Percentiles rank a stretch among this genome's conserved stretches.
Evolutionary conservation across 2,329 filamentous ascomycete species (phyloP).

Genomic region (Pseudogymnoascus sp.): DNA sequence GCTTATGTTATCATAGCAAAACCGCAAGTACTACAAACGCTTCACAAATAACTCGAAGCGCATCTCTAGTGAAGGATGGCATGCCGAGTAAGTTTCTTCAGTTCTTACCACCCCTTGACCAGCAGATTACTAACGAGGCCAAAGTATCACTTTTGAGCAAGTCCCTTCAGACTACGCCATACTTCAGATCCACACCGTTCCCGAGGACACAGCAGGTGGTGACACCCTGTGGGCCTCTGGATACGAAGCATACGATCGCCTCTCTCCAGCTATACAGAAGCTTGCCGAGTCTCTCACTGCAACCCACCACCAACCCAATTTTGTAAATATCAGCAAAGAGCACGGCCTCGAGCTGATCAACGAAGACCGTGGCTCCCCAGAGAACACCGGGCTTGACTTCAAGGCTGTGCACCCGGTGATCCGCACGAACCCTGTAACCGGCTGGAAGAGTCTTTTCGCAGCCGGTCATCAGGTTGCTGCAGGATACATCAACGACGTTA

Average conservation of each 20-base stretch:
- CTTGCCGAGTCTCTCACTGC: conserved; percentile 18
- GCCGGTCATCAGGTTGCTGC: conserved; percentile 43
- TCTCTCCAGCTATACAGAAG: conserved; percentile 13
- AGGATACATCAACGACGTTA: conserved; percentile 46
- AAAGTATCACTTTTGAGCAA: conserved; percentile 38
- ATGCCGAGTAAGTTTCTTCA: conserved; percentile 33
- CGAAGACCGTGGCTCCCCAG: conserved; percentile 43
- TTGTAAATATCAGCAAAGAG: conserved; percentile 17
- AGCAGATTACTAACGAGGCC: neutral
- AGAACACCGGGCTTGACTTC: conserved; percentile 48
- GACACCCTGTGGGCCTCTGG: conserved; percentile 39
- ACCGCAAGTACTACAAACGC: conserved; percentile 34
- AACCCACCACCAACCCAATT: conserved; percentile 18
- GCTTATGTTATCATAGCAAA: conserved; percentile 17
- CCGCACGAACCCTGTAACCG: conserved; percentile 43
- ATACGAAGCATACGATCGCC: conserved; percentile 14
- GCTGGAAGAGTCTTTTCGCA: conserved; percentile 30
- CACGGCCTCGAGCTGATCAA: conserved; percentile 34
- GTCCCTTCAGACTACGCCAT: conserved; percentile 42
- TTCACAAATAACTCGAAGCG: conserved; percentile 27
- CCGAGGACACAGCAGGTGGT: conserved; percentile 35
- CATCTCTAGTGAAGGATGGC: conserved; percentile 35
- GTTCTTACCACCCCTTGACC: neutral
- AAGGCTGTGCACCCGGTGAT: conserved; percentile 50
- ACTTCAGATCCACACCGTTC: conserved; percentile 37